Evolutionary conservation across 352 stramenopile species (phyloP), one percentile per base, ranked within the genome.

Genomic region (Globisporangium megalacanthum): DNA sequence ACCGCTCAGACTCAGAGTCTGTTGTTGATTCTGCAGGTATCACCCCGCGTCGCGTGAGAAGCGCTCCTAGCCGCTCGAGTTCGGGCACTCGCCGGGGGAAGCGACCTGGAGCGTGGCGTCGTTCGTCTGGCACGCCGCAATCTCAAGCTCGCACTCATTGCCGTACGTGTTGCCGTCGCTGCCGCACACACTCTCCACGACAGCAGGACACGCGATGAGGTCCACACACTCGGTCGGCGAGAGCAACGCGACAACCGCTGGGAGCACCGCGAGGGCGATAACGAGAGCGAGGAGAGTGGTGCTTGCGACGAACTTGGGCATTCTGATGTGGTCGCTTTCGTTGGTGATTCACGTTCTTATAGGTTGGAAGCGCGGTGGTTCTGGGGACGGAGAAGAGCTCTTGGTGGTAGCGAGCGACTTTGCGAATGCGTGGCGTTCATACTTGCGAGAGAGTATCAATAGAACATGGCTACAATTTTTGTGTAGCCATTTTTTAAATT

Each of bases 111-210:
- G 47, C 19, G 5, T 51, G 20, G 53, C 13, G 17, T 56, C 19
- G 20, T 14, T 29, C 47, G 60, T 46, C 54, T 53, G 52, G 52
- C 64, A 71, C 25, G 49, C 33, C 22, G 19, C 55, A 7, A 44
- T n/a, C 20, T 58, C 22, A 17, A 71, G 49, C 7, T 46, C 17
- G 36, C 61, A 72, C 42, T 49, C 49, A 51, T 60, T 72, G 48
- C 17, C 17, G 62, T 72, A 72, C 22, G 65, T 66, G 22, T 48
- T 19, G 19, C 50, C 51, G 29, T 72, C 49, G 4, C 52, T 64
- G 36, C 65, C 65, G 17, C 62, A 72, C 6, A 72, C 61, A 13
- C 54, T 53, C 3, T 48, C 17, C 15, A 53, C 54, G 3, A 59
- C 55, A 4, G 31, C n/a, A 6, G 56, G 29, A 29, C 56, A 54